Conservation (phyloP, 1,139 yeast genomes). For the Candida pseudoviswanathii region DNA sequence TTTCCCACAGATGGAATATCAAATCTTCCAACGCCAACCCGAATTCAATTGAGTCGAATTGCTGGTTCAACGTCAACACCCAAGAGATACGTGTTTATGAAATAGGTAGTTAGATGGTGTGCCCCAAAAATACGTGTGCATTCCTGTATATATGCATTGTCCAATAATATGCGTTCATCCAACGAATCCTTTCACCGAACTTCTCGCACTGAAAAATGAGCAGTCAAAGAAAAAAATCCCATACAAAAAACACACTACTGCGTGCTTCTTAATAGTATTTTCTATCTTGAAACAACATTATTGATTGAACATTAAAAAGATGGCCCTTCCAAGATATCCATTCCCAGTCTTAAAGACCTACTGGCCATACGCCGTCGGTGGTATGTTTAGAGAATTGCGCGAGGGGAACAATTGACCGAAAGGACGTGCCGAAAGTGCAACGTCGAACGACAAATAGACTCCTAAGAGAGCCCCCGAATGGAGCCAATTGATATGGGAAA, state of each 20-base stretch:
- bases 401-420: background rate
- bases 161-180: conserved; percentile 14
- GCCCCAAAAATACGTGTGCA: background rate
- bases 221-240: conserved; percentile 1
- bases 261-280: background rate
- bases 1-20: conserved; percentile 27
- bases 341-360: conserved; percentile 49
- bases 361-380: conserved; percentile 56
- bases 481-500: too few relatives aligned
- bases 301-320: conserved; percentile 7
- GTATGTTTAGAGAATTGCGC: conserved; percentile 33
- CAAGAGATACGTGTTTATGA: conserved; percentile 47
- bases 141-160: conserved; percentile 16
- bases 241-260: background rate
- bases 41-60: conserved; percentile 18
- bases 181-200: conserved; percentile 8
- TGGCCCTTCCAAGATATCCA: conserved; percentile 35
- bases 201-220: conserved; percentile 3
- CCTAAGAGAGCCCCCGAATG: too few relatives aligned
- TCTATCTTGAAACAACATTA: background rate
- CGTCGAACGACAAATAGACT: background rate
- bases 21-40: conserved; percentile 22
- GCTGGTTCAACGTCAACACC: conserved; percentile 37
- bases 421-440: background rate
- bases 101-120: background rate